phyloP scores from a whole-genome alignment of 768 basidiomycete species.

The Ephemerocybe angulata region DNA sequence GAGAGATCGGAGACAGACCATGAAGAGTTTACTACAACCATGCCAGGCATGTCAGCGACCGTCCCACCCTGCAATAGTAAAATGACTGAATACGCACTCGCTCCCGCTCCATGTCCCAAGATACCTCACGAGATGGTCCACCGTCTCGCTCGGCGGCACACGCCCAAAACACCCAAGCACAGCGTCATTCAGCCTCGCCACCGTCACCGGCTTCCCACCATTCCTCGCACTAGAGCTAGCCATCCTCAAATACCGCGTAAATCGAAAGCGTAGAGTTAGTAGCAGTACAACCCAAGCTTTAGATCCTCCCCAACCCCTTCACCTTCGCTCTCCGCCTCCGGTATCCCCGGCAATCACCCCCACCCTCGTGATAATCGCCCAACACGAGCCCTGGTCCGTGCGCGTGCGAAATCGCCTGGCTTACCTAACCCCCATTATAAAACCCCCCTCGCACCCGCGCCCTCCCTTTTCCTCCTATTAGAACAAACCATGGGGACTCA shows the following conservation, averaged over 20 bases:
- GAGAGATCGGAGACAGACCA: slow-evolving; percentile 38
- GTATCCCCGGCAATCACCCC: too few species aligned
- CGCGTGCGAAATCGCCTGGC: too few species aligned
- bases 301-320: too few species aligned
- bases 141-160: slow-evolving; percentile 55
- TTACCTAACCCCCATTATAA: not conserved
- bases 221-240: too few species aligned
- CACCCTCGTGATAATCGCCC: too few species aligned
- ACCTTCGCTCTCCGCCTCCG: too few species aligned
- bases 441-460: not conserved
- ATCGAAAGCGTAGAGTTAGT: too few species aligned
- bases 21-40: slow-evolving; percentile 63
- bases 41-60: not conserved
- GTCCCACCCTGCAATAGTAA: not conserved
- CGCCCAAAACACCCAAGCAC: slow-evolving; percentile 61
- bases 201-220: too few species aligned
- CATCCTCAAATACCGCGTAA: too few species aligned
- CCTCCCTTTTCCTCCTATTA: slow-evolving; percentile 6
- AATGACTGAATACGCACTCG: slow-evolving; percentile 46
- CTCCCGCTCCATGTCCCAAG: slow-evolving; percentile 82
- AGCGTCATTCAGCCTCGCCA: slow-evolving; percentile 55
- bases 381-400: too few species aligned
- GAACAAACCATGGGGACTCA: slow-evolving; percentile 84
- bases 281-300: too few species aligned
- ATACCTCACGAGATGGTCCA: slow-evolving; percentile 73